Evolutionary conservation across 106 monocot species (phyloP).

Genomic region (Amphibolis antarctica): DNA sequence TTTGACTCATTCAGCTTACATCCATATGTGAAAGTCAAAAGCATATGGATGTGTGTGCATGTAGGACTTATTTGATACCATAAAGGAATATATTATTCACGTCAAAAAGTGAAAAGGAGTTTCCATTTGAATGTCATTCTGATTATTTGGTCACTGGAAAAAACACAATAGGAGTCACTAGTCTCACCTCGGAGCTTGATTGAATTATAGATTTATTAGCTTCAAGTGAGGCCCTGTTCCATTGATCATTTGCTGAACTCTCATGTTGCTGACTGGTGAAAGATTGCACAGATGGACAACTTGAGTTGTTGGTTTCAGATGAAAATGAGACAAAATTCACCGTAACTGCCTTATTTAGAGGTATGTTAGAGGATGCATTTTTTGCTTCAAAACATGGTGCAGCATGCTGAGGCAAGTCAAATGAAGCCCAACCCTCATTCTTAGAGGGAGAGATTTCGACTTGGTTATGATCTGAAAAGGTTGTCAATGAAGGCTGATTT

Average conservation of each 20-base stretch:
- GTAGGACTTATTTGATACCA: no score
- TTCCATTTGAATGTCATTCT: no score
- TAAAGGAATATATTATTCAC: no score
- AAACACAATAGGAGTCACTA: neutral
- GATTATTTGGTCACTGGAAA: neutral
- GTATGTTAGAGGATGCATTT: slow-evolving; percentile 1
- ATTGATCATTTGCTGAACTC: slow-evolving; percentile 19
- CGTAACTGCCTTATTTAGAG: slow-evolving; percentile 8
- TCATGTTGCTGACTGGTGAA: slow-evolving; percentile 7
- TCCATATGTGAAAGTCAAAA: neutral
- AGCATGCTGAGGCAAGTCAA: slow-evolving; percentile 36
- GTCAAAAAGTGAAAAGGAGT: no score
- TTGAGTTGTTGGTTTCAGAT: slow-evolving; percentile 13
- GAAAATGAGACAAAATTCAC: slow-evolving; percentile 18
- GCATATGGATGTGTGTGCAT: neutral
- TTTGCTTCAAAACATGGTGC: slow-evolving; percentile 12
- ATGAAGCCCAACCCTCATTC: slow-evolving; percentile 66
- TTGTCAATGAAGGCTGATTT: slow-evolving; percentile 13
- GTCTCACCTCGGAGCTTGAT: slow-evolving; percentile 29
- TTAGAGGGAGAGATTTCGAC: slow-evolving; percentile 17
- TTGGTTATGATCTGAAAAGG: slow-evolving; percentile 6
- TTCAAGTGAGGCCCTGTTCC: slow-evolving; percentile 15
- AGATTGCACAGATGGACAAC: slow-evolving; percentile 17
- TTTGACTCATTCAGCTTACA: no score
- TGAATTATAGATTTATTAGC: slow-evolving; percentile 2